Percentiles rank a stretch among this genome's conserved stretches.
phyloP scores from a whole-genome alignment of 192 early-diverging fungal genomes.

The Backusella morwellensis region DNA sequence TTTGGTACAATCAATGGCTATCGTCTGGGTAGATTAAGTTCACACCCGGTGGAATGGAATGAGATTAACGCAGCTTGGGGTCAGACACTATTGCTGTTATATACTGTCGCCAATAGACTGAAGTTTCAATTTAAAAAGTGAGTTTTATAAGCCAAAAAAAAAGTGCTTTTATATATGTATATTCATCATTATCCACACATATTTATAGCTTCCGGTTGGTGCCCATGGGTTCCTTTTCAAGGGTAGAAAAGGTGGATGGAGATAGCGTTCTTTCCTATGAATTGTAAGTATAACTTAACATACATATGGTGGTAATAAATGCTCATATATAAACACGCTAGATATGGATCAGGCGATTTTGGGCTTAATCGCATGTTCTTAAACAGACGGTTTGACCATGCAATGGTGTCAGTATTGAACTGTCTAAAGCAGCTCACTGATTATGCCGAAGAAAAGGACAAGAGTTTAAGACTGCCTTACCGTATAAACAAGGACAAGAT shows the following conservation, averaged over 20 bases:
- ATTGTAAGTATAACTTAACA: constrained; percentile 50
- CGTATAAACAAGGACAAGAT: constrained; percentile 89
- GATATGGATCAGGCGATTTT: constrained; percentile 83
- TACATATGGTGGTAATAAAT: background rate
- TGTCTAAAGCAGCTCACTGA: constrained; percentile 90
- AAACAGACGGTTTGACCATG: constrained; percentile 84
- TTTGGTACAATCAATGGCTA: constrained; percentile 96
- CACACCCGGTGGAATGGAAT: constrained; percentile 83
- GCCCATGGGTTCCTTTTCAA: constrained; percentile 90
- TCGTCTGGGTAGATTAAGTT: constrained; percentile 76
- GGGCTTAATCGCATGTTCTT: constrained; percentile 69
- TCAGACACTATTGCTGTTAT: constrained; percentile 80
- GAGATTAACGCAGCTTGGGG: constrained; percentile 98
- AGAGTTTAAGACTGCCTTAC: constrained; percentile 71
- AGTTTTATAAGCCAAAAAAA: background rate
- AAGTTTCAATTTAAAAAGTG: constrained; percentile 79
- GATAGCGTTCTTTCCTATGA: constrained; percentile 71
- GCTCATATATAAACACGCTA: constrained; percentile 16
- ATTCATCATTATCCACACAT: too few species aligned
- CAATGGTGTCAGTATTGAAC: constrained; percentile 85
- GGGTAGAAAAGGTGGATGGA: constrained; percentile 81
- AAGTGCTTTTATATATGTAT: too few species aligned
- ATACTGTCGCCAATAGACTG: constrained; percentile 84
- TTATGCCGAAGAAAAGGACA: constrained; percentile 70
- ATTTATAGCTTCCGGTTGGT: constrained; percentile 70